Base-by-base conservation (phyloP, 108 stramenopile genomes). In the Cylindrotheca closterium region DNA sequence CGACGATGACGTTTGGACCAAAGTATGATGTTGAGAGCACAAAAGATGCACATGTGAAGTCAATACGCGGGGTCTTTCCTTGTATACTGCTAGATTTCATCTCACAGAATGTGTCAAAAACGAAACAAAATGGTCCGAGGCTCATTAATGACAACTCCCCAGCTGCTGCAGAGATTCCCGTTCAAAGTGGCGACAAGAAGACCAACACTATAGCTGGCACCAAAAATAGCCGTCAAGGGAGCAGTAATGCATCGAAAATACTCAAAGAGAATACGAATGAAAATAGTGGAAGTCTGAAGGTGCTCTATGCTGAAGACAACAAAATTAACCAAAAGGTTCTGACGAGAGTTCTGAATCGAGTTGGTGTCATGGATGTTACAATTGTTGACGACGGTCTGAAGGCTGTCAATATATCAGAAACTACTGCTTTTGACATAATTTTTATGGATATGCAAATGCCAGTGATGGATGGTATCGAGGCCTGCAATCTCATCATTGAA, bases 401-500 rank as follows among this genome's bases (percentile, higher is more conserved):
- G 73, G 78, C 78, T 21, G 71, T 79, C 34, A 71, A 79, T 25
- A 22, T 64, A 15, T 56, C 31, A 47, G 63, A 22, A 27, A 71
- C 47, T 42, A 24, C 2, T 18, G 34, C 28, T 47, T 73, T 46
- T 33, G 69, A 64, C 31, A 55, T 50, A 29, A 67, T 79, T 15
- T 63, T 79, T 26, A 56, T 79, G 73, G 78, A 79, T 57, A 60
- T 74, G 56, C 67, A 74, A 30, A 83, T 83, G 82, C 82, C 79
- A 4, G 70, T 83, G 1, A 80, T 83, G 82, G 77, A 67, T 53
- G 82, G 82, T 3, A 48, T 80, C 33, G 79, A 79, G 51, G 82
- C 82, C 30, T 73, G 71, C 15, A 75, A 64, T 24, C 27, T 73
- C 0, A 83, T 83, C 26, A 53, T 67, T 22, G 54, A 55, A 21